phyloP scores from a whole-genome alignment of 108 stramenopile genomes.

The Nitzschia inconspicua region DNA sequence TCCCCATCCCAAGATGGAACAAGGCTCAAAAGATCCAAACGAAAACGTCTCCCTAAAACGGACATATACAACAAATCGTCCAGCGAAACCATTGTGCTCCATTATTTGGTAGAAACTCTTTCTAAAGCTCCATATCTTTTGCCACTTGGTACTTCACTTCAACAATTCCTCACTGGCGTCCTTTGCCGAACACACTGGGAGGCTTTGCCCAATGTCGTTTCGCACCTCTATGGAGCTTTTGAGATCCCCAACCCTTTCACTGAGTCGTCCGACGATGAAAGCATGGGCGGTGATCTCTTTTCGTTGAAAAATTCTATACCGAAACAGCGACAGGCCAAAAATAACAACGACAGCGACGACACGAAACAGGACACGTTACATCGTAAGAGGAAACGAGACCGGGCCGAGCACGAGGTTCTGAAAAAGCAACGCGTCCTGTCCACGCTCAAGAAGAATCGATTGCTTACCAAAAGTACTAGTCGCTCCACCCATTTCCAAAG shows the following conservation, averaged over 20 bases:
- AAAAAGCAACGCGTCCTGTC: neutral
- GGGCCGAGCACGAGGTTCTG: neutral
- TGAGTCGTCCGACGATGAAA: neutral
- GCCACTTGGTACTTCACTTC: neutral
- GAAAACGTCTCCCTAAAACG: too few relatives aligned
- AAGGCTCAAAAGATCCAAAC: too few relatives aligned
- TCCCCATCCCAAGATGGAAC: neutral
- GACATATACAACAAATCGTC: too few relatives aligned
- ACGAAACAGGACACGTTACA: neutral
- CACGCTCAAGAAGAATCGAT: neutral
- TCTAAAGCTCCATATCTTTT: conserved; percentile 14
- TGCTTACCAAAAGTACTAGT: neutral
- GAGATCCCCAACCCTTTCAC: conserved; percentile 6
- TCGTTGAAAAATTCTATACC: neutral
- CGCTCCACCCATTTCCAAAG: neutral
- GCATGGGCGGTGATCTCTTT: neutral
- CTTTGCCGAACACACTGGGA: neutral
- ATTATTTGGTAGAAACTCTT: neutral
- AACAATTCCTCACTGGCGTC: neutral
- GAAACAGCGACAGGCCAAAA: neutral
- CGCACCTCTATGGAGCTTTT: conserved; percentile 5
- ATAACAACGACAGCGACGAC: neutral
- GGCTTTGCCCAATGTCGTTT: neutral
- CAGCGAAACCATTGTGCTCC: neutral
- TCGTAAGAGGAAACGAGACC: neutral